Evolutionary conservation across 352 stramenopile genomes (phyloP).

Genomic region (Globisporangium viniferum): DNA sequence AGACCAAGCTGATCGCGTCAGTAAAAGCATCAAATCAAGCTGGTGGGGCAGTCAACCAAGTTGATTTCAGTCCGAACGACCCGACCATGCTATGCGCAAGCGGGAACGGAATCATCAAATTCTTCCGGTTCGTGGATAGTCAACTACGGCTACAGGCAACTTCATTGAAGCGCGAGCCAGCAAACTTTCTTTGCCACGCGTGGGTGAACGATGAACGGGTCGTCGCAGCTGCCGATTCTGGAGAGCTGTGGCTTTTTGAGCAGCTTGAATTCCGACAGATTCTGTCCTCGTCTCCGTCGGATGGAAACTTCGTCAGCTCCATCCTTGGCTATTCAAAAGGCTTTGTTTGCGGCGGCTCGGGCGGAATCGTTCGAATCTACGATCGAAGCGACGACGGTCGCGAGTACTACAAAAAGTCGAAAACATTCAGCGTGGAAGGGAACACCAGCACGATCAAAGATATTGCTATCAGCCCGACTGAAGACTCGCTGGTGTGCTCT

Average conservation of each 20-base stretch:
- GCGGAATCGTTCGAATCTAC: constrained; percentile 76
- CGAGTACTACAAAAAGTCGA: constrained; percentile 90
- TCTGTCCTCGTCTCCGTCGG: constrained; percentile 61
- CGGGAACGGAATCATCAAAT: constrained; percentile 87
- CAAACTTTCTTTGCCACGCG: constrained; percentile 87
- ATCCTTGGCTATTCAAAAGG: constrained; percentile 90
- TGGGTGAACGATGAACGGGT: constrained; percentile 93
- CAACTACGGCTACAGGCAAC: constrained; percentile 70
- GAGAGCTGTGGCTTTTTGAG: constrained; percentile 92
- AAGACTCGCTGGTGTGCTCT: constrained; percentile 88
- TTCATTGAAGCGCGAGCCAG: constrained; percentile 70
- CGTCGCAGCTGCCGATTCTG: constrained; percentile 84
- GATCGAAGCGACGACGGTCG: constrained; percentile 81
- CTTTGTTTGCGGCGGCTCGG: constrained; percentile 79
- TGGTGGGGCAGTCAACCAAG: constrained; percentile 75
- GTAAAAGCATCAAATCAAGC: constrained; percentile 71
- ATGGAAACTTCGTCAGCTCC: constrained; percentile 80
- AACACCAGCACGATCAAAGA: constrained; percentile 77
- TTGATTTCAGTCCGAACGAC: constrained; percentile 89
- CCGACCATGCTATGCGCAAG: constrained; percentile 82
- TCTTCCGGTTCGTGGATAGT: constrained; percentile 85
- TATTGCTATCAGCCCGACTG: constrained; percentile 85
- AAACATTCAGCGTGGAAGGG: constrained; percentile 86
- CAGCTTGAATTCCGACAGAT: constrained; percentile 89
- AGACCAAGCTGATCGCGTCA: constrained; percentile 82